These are phyloP conservation scores for Ambrosia artemisiifolia DNA, from an alignment of 129 eudicot genomes.

Conservation along the genomic window DNA sequence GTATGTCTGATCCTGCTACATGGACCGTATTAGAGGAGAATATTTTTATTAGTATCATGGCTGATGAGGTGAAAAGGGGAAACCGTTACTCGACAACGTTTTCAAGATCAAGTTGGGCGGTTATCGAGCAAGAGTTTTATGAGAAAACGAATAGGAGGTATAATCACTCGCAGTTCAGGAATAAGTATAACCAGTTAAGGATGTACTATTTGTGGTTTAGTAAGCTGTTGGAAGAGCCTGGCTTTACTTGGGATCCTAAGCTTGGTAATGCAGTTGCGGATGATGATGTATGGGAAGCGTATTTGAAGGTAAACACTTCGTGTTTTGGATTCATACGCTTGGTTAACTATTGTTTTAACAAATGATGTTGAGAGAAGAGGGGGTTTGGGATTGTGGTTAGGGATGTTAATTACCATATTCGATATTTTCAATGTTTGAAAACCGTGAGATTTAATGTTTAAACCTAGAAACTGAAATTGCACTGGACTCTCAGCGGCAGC, in stretches of 20 bases:
- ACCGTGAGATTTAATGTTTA: no score
- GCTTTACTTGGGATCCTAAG: constrained; percentile 33
- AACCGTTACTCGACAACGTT: constrained; percentile 26
- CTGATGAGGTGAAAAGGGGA: constrained; percentile 28
- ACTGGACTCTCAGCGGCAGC: no score
- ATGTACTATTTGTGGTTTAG: constrained; percentile 20
- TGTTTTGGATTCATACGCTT: not conserved
- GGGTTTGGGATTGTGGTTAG: no score
- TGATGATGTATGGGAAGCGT: constrained; percentile 34
- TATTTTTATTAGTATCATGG: constrained; percentile 27
- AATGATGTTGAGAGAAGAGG: no score
- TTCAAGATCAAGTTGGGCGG: constrained; percentile 29
- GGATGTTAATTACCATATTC: no score
- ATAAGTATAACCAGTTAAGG: constrained; percentile 33
- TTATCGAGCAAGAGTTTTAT: constrained; percentile 27
- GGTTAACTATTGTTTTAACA: no score
- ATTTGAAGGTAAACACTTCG: constrained; percentile 27
- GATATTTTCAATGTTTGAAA: no score
- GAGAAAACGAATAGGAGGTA: constrained; percentile 28
- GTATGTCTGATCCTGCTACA: constrained; percentile 30
- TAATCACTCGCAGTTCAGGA: constrained; percentile 29
- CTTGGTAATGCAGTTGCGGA: constrained; percentile 15
- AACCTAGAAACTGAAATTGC: no score
- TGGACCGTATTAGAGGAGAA: constrained; percentile 36
- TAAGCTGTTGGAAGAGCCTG: constrained; percentile 31